Conservation (phyloP, 2,329 filamentous ascomycete species). For the Aspergillus sojae region DNA sequence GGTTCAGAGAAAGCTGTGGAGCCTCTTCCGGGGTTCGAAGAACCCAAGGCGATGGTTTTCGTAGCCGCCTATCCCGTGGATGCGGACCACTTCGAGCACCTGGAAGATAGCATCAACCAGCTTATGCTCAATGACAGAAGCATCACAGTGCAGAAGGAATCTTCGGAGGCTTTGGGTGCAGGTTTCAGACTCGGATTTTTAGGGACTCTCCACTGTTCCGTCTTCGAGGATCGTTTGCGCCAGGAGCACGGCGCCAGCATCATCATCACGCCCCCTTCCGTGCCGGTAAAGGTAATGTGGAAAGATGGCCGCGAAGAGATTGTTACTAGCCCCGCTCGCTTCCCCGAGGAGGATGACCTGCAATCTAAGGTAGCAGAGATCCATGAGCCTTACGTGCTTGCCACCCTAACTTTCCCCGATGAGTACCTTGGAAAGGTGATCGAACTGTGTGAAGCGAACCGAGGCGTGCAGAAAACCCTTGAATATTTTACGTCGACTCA, state of each 20-base stretch:
- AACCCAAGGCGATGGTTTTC: slow-evolving; percentile 98
- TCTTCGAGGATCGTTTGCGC: slow-evolving; percentile 91
- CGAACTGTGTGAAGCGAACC: slow-evolving; percentile 87
- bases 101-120: slow-evolving; percentile 93
- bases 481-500: slow-evolving; percentile 91
- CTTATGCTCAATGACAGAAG: slow-evolving; percentile 93
- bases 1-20: slow-evolving; percentile 76
- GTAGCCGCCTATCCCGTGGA: slow-evolving; percentile 95
- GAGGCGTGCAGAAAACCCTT: slow-evolving; percentile 82
- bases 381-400: slow-evolving; percentile 74
- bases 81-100: slow-evolving; percentile 78
- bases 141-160: slow-evolving; percentile 91
- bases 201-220: slow-evolving; percentile 97
- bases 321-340: slow-evolving; percentile 83
- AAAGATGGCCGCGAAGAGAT: slow-evolving; percentile 75
- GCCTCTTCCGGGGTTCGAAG: slow-evolving; percentile 88
- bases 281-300: slow-evolving; percentile 85
- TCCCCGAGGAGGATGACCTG: slow-evolving; percentile 71
- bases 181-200: slow-evolving; percentile 94
- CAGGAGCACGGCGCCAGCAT: slow-evolving; percentile 94
- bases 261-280: slow-evolving; percentile 94
- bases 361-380: slow-evolving; percentile 62
- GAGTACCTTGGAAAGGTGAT: slow-evolving; percentile 94
- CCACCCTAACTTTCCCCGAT: slow-evolving; percentile 87
- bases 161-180: slow-evolving; percentile 87